Evolutionary conservation across 2,329 filamentous ascomycete species (phyloP).

Genomic region (Ustulina deusta): DNA sequence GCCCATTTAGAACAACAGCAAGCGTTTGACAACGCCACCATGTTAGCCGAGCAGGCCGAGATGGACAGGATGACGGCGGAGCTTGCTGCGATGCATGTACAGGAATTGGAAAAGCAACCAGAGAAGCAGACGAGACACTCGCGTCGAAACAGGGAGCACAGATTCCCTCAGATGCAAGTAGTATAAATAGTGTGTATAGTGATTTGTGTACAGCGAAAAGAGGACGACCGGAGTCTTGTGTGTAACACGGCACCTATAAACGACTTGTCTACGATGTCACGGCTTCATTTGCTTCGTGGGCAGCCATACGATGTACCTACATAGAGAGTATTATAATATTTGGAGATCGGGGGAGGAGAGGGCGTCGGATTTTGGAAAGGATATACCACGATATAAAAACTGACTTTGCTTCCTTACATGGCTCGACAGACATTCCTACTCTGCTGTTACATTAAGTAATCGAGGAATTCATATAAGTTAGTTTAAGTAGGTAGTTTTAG

Average conservation of each 20-base stretch:
- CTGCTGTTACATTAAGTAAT: background rate
- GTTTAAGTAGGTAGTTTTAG: too few relatives aligned
- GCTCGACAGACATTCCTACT: background rate
- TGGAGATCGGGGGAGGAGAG: conserved; percentile 24
- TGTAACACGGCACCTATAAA: conserved; percentile 26
- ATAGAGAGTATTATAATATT: conserved; percentile 39
- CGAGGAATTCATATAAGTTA: background rate
- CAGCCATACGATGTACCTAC: conserved; percentile 31
- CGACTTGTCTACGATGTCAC: conserved; percentile 39
- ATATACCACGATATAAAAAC: conserved; percentile 37
- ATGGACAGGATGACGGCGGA: conserved; percentile 49
- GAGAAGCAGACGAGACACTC: conserved; percentile 31
- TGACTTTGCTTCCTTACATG: conserved; percentile 4
- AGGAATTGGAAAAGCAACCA: conserved; percentile 37
- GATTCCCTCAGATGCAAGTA: conserved; percentile 40
- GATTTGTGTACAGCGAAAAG: conserved; percentile 30
- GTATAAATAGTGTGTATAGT: conserved; percentile 30
- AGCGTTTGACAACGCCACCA: conserved; percentile 46
- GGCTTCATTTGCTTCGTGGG: conserved; percentile 34
- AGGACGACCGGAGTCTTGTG: conserved; percentile 31
- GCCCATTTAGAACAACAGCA: conserved; percentile 45
- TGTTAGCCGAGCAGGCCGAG: conserved; percentile 43
- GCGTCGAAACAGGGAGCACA: conserved; percentile 33
- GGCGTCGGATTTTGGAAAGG: conserved; percentile 33
- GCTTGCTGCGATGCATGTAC: conserved; percentile 40